Conservation (phyloP, 129 eudicot species). For the Scalesia atractyloides region DNA sequence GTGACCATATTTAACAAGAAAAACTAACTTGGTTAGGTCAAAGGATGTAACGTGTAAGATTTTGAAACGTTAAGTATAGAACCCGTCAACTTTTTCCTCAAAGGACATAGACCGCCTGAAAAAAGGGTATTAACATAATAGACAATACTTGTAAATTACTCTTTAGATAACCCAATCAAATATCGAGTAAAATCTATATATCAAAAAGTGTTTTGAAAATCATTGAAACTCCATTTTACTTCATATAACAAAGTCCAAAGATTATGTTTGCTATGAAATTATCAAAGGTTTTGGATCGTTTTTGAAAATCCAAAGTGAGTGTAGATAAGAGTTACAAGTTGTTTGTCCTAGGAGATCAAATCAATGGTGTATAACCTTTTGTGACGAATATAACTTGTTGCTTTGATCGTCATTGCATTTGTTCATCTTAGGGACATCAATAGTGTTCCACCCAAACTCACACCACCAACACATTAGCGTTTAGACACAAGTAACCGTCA, state of each 20-base stretch:
- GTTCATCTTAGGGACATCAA: conserved; percentile 40
- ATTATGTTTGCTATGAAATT: conserved; percentile 10
- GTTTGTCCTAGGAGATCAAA: conserved; percentile 44
- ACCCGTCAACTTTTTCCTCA: too few species aligned
- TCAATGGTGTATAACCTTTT: conserved; percentile 35
- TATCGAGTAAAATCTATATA: conserved; percentile 24
- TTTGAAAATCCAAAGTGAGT: conserved; percentile 21
- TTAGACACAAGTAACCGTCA: too few species aligned
- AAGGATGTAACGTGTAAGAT: too few species aligned
- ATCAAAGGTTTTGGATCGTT: conserved; percentile 28
- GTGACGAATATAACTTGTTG: conserved; percentile 45
- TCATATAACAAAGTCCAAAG: conserved; percentile 9
- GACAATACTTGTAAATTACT: too few species aligned
- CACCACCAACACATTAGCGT: too few species aligned
- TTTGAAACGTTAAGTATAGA: too few species aligned
- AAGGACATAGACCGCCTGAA: too few species aligned
- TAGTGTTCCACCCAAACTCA: too few species aligned
- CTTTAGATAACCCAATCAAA: conserved; percentile 11
- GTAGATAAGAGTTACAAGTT: conserved; percentile 30
- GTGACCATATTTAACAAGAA: too few species aligned
- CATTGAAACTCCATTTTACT: conserved; percentile 35
- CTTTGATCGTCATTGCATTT: conserved; percentile 46
- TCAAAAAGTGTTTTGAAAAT: conserved; percentile 36
- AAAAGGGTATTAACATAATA: too few species aligned
- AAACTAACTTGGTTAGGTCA: too few species aligned